Percentiles rank a stretch among this genome's conserved stretches.
Conservation (phyloP, 1,284 basidiomycete species). For the Ganoderma resinaceum region DNA sequence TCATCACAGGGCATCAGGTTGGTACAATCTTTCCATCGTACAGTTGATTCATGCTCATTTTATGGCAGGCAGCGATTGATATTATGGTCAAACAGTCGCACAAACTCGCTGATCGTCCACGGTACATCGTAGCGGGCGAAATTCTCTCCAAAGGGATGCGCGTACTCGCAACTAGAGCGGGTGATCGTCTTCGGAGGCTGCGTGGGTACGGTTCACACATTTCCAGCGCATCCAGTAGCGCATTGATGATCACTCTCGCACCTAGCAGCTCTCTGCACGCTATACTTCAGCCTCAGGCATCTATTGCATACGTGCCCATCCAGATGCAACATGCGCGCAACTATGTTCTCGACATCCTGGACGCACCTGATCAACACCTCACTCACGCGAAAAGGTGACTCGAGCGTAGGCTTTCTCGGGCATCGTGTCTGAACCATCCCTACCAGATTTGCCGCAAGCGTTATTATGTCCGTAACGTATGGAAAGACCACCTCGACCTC, state of each 20-base stretch:
- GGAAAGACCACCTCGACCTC: slow-evolving; percentile 58
- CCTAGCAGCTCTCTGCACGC: slow-evolving; percentile 21
- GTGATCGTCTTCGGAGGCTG: slow-evolving; percentile 28
- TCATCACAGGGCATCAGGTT: slow-evolving; percentile 29
- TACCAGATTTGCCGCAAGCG: slow-evolving; percentile 64
- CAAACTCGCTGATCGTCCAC: slow-evolving; percentile 30
- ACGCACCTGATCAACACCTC: slow-evolving; percentile 16
- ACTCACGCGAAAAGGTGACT: slow-evolving; percentile 15
- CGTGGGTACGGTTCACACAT: slow-evolving; percentile 21
- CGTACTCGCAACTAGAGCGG: slow-evolving; percentile 23
- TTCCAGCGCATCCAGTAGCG: too few species aligned
- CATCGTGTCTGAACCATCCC: background rate
- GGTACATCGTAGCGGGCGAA: slow-evolving; percentile 29
- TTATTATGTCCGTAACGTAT: slow-evolving; percentile 72
- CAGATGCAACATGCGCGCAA: slow-evolving; percentile 26
- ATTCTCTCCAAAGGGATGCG: slow-evolving; percentile 30
- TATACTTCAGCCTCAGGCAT: slow-evolving; percentile 21
- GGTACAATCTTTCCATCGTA: background rate
- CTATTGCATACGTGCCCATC: slow-evolving; percentile 21
- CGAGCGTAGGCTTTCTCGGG: background rate
- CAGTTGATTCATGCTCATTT: background rate
- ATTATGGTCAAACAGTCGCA: slow-evolving; percentile 33
- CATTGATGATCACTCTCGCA: background rate
- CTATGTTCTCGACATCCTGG: slow-evolving; percentile 21
- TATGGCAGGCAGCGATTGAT: slow-evolving; percentile 27